phyloP scores from a whole-genome alignment of 1,284 basidiomycete genomes.

The Sphagnurus paluster region DNA sequence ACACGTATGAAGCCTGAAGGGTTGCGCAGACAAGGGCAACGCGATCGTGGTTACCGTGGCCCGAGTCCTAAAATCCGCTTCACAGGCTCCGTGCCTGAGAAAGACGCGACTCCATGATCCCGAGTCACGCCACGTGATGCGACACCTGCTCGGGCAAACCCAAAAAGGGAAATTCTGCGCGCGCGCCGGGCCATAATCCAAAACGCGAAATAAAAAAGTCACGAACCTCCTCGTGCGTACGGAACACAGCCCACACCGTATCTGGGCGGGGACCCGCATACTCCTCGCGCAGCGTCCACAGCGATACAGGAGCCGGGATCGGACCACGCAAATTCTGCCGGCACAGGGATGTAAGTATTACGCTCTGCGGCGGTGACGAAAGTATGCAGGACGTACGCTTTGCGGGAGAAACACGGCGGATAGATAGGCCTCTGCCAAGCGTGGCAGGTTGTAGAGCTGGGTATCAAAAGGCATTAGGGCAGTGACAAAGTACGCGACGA shows the following conservation, averaged over 20 bases:
- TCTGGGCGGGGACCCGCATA: slow-evolving; percentile 25
- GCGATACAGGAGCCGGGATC: slow-evolving; percentile 34
- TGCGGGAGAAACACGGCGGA: slow-evolving; percentile 38
- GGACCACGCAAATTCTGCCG: slow-evolving; percentile 17
- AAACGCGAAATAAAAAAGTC: slow-evolving; percentile 4
- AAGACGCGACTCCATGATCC: slow-evolving; percentile 5
- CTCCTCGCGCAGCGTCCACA: slow-evolving; percentile 46
- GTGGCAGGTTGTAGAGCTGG: slow-evolving; percentile 39
- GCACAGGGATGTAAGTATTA: slow-evolving; percentile 16
- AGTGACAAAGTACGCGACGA: slow-evolving; percentile 7
- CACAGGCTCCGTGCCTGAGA: slow-evolving; percentile 13
- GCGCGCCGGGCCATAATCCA: neutral
- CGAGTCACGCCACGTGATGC: slow-evolving; percentile 22
- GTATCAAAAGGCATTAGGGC: slow-evolving; percentile 5
- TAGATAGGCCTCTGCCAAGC: slow-evolving; percentile 35
- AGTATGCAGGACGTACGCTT: slow-evolving; percentile 28
- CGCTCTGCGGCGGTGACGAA: slow-evolving; percentile 12
- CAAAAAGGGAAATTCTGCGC: slow-evolving; percentile 4
- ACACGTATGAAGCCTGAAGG: slow-evolving; percentile 16
- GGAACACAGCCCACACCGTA: slow-evolving; percentile 57
- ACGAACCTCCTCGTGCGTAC: slow-evolving; percentile 60
- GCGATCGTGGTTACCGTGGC: slow-evolving; percentile 20
- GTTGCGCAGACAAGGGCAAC: slow-evolving; percentile 16
- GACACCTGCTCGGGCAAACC: slow-evolving; percentile 2
- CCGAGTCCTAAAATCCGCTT: slow-evolving; percentile 23